Evolutionary conservation across 257 asterid genomes (phyloP), one percentile per base, ranked within the genome.

Genomic region (Avicennia marina): DNA sequence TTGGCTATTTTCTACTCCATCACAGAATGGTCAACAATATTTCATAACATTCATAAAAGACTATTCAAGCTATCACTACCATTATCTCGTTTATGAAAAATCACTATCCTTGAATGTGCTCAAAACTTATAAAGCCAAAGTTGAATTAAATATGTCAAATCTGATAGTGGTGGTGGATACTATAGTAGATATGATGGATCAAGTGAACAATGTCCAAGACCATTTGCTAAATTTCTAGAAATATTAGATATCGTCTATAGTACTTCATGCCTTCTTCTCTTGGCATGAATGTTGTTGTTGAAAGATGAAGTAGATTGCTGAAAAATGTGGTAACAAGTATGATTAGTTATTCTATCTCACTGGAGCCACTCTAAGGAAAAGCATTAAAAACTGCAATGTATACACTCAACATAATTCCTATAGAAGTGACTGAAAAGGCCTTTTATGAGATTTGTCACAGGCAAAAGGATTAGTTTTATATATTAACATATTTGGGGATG

Each of bases 11-110:
- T 17, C 25, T 41, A 25, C 10, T 4, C 25, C 53, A 7, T 13
- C 41, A 6, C 42, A 17, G 63, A 58, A 41, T 25, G 63, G 62
- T 26, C 53, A 58, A 58, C 65, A 16, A 59, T 59, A 59, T 41
- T 12, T 40, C 18, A 36, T 32, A 7, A 6, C 34, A 4, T 40
- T 34, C 15, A 21, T 34, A 33, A 48, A 34, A 2, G 19, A 19
- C 1, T 19, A 17, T 44, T 36, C 15, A 1, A 10, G 13, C 1
- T 36, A 12, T 11, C 18, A 18, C 16, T 38, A 38, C 4, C 8
- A n/a, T n/a, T 33, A 8, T 42, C 49, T 0, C n/a, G n/a, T n/a
- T n/a, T n/a, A n/a, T n/a, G 4, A 4, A 29, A 29, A 29, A 29
- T 29, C 34, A 4, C 34, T 4, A 29, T 0, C 8, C 34, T 11